These are phyloP conservation scores for Panicum virgatum DNA, from an alignment of 202 grass and related monocot genomes.

Conservation along the genomic window DNA sequence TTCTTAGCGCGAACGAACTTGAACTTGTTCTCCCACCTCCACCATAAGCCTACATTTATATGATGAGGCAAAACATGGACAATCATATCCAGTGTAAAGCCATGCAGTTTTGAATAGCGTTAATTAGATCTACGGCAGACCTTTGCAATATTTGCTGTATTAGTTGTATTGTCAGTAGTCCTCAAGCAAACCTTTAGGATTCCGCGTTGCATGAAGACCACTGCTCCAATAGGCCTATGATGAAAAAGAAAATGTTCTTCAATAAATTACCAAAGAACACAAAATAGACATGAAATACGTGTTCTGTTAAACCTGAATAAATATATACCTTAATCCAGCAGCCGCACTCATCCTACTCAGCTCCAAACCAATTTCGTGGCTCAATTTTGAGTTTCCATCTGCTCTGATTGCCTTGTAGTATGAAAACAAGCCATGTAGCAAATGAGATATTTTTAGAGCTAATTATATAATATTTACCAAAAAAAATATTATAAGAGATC, in stretches of 20 bases:
- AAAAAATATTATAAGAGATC: conserved; percentile 7
- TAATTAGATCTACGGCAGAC: conserved; percentile 7
- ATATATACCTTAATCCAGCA: conserved; percentile 67
- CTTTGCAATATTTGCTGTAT: conserved; percentile 86
- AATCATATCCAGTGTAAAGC: neutral
- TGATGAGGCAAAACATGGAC: neutral
- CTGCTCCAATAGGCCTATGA: conserved; percentile 80
- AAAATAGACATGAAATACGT: neutral
- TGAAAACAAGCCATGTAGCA: conserved; percentile 14
- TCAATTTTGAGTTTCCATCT: conserved; percentile 66
- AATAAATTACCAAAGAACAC: neutral
- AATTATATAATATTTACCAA: neutral
- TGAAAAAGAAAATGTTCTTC: neutral
- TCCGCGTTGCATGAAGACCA: conserved; percentile 79
- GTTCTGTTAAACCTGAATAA: neutral
- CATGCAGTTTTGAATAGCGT: neutral
- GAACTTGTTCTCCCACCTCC: conserved; percentile 70
- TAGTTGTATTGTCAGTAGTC: conserved; percentile 53
- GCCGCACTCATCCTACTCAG: conserved; percentile 64
- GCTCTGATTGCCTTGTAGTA: conserved; percentile 73
- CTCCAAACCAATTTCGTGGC: conserved; percentile 76
- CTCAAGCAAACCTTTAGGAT: conserved; percentile 87
- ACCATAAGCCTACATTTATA: conserved; percentile 62
- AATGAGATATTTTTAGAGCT: conserved; percentile 15
- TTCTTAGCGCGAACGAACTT: conserved; percentile 83